These are phyloP conservation scores for Torrubiella hemipterigena DNA, from an alignment of 2,329 filamentous ascomycete genomes.

Conservation along the genomic window DNA sequence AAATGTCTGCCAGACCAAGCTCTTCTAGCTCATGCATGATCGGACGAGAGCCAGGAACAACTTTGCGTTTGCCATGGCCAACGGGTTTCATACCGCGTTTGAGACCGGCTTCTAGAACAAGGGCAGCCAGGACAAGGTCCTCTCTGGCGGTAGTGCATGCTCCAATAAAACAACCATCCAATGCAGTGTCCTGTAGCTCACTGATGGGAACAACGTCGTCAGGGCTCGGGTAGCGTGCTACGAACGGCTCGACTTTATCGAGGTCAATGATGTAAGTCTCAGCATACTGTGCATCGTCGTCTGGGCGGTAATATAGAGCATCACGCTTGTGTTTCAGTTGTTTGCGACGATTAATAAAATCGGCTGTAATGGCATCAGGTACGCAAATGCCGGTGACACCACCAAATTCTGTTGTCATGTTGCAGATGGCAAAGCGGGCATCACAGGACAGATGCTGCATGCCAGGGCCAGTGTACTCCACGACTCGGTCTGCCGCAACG, in stretches of 20 bases:
- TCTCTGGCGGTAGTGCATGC: constrained; percentile 32
- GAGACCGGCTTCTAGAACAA: constrained; percentile 25
- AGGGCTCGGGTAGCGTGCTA: constrained; percentile 26
- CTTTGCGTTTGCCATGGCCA: constrained; percentile 21
- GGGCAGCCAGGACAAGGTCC: constrained; percentile 25
- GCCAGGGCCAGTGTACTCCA: constrained; percentile 31
- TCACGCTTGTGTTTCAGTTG: constrained; percentile 16
- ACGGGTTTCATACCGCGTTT: constrained; percentile 16
- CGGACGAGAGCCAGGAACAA: constrained; percentile 23
- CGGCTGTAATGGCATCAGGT: constrained; percentile 21
- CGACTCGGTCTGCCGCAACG: constrained; percentile 27
- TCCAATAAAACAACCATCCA: constrained; percentile 31
- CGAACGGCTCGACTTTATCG: constrained; percentile 19
- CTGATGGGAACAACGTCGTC: constrained; percentile 27
- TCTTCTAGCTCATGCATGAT: constrained; percentile 21
- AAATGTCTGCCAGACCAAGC: constrained; percentile 21
- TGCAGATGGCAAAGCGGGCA: constrained; percentile 32
- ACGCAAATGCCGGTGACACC: constrained; percentile 26
- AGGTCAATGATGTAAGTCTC: constrained; percentile 23
- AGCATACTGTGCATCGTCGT: constrained; percentile 22
- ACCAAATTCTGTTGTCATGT: constrained; percentile 33
- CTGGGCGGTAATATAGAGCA: constrained; percentile 23
- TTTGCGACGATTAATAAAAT: constrained; percentile 19
- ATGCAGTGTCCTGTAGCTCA: constrained; percentile 14
- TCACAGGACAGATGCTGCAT: constrained; percentile 24